phyloP scores from a whole-genome alignment of 306 rosid genomes.

The Begonia peltatifolia region DNA sequence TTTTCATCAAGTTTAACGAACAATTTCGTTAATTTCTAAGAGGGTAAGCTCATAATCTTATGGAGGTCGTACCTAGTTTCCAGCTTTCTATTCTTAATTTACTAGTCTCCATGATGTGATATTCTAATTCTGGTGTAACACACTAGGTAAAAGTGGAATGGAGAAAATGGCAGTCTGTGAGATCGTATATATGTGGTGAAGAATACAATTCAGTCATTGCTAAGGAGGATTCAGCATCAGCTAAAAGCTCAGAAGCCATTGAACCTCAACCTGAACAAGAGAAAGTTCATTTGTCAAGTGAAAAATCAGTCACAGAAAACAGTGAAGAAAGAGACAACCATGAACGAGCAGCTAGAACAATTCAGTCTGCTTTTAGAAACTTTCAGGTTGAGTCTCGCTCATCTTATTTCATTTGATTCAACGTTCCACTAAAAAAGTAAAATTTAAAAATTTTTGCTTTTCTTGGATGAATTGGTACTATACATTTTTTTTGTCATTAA shows the following conservation, averaged over 20 bases:
- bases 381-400: conserved; percentile 34
- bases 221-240: conserved; percentile 59
- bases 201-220: conserved; percentile 62
- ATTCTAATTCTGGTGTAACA: no score
- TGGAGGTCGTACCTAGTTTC: no score
- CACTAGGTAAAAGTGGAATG: conserved; percentile 39
- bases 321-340: conserved; percentile 26
- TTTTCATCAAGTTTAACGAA: no score
- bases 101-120: no score
- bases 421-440: no score
- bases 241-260: conserved; percentile 42
- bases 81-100: no score
- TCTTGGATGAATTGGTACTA: neutral
- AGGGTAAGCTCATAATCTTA: no score
- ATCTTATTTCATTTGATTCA: no score
- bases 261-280: conserved; percentile 35
- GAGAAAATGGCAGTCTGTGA: conserved; percentile 65
- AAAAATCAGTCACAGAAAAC: conserved; percentile 13
- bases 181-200: conserved; percentile 80
- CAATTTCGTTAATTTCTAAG: no score
- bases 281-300: conserved; percentile 1
- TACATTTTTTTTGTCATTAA: conserved; percentile 12
- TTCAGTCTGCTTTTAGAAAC: conserved; percentile 66
- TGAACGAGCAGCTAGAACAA: conserved; percentile 56
- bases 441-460: no score